A percentile compares a stretch with the other conserved stretches of the same genome.
phyloP scores from a whole-genome alignment of 345 rosid species.

The Acer yangbiense region DNA sequence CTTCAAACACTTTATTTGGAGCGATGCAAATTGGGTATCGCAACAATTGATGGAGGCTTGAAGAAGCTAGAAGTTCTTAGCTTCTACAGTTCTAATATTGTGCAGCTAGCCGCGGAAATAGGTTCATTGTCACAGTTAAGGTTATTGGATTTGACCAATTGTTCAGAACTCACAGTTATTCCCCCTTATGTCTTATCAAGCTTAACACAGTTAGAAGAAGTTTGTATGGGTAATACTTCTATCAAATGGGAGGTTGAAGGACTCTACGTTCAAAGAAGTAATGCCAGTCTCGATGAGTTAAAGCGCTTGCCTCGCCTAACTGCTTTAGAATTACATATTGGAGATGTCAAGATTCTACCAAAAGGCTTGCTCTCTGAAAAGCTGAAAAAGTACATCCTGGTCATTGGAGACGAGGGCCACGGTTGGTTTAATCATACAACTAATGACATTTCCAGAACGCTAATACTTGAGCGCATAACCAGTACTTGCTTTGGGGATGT shows the following conservation, averaged over 20 bases:
- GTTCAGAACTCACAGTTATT: conserved; percentile 14
- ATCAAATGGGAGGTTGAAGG: conserved; percentile 20
- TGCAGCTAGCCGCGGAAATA: conserved; percentile 23
- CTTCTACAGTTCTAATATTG: not conserved
- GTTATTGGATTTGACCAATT: conserved; percentile 10
- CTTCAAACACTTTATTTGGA: conserved; percentile 25
- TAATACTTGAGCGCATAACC: not conserved
- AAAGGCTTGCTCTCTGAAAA: no score
- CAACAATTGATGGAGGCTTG: not conserved
- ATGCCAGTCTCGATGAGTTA: conserved; percentile 20
- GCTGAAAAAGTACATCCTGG: no score
- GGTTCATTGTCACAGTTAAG: conserved; percentile 13
- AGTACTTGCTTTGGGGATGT: not conserved
- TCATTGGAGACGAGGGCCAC: not conserved
- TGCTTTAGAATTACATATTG: conserved; percentile 8
- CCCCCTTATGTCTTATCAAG: conserved; percentile 3
- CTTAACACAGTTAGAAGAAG: conserved; percentile 29
- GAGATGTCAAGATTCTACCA: not conserved
- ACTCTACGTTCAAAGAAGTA: no score
- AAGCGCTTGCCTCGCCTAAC: conserved; percentile 18
- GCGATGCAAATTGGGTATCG: not conserved
- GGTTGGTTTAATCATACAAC: not conserved
- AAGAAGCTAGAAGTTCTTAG: conserved; percentile 21
- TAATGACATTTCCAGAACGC: not conserved
- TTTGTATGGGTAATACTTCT: conserved; percentile 22